Base-by-base conservation (phyloP, 2,329 filamentous ascomycete species). In the Colletotrichum nymphaeae region DNA sequence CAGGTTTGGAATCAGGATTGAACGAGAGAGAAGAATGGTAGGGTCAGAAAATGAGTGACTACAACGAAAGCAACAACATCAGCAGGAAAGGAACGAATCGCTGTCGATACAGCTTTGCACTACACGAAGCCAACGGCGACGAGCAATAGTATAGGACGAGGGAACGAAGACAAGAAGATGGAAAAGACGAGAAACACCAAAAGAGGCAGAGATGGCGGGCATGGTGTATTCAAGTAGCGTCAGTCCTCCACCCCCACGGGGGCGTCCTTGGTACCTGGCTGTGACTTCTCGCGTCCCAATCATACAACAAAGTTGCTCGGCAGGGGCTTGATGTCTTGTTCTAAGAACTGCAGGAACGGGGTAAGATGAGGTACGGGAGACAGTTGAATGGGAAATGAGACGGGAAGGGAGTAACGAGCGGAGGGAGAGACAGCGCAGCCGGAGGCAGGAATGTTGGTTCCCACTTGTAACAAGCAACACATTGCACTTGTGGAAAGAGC, bases 1-100 rank as follows among this genome's bases (percentile, higher is more conserved):
- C 42, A 49, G 42, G 42, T 49, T 49, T 49, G 42, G 42, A 49
- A 71, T 68, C 69, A 35, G 28, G 28, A 19, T 37, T 49, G 32
- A 67, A 37, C 3, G 52, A 71, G 42, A 35, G 67, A 53, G n/a
- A 53, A 66, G 67, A 71, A 71, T 65, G 11, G 26, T 53, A 49
- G 63, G 35, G 63, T 28, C 52, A 76, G 76, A 74, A 76, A 78
- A 78, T 30, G 75, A 78, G 67, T 68, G 77, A 74, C 74, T 76
- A 76, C 57, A 46, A 32, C 66, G 73, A 74, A 73, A 55, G 55
- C 65, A 69, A 73, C 67, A 67, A 67, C 66, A 62, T 59, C 71
- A 75, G 65, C 65, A 58, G 75, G 22, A 69, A 78, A 76, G 56
- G 76, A 77, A 73, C 35, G 77, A 75, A 69, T 59, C 35, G 58